Conservation (phyloP, 495 filamentous ascomycete genomes). For the Daldinia childiae region DNA sequence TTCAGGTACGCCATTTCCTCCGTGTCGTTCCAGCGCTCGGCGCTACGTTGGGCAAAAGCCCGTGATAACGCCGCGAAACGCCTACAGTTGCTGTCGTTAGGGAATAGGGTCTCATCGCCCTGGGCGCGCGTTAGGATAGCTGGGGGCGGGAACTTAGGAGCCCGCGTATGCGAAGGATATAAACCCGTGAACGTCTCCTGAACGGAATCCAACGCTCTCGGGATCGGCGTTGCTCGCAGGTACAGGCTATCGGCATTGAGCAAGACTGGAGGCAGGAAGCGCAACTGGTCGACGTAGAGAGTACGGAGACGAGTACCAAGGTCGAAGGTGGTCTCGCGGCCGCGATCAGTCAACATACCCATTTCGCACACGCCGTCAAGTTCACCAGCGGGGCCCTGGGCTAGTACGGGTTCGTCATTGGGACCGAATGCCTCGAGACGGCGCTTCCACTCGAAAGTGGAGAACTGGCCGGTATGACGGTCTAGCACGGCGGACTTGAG, state of each 20-base stretch:
- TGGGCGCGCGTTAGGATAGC: constrained; percentile 78
- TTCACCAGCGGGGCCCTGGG: constrained; percentile 70
- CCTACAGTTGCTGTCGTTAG: constrained; percentile 86
- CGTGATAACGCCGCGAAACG: constrained; percentile 81
- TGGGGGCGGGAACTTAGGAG: constrained; percentile 68
- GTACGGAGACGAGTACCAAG: constrained; percentile 80
- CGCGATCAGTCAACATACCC: constrained; percentile 88
- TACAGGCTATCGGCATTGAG: constrained; percentile 75
- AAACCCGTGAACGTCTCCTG: constrained; percentile 91
- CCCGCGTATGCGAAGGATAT: constrained; percentile 77
- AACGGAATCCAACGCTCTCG: constrained; percentile 84
- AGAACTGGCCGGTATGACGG: constrained; percentile 57
- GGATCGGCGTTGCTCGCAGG: constrained; percentile 84
- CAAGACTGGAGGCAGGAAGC: constrained; percentile 79
- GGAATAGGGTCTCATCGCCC: constrained; percentile 89
- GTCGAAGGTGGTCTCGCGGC: constrained; percentile 82
- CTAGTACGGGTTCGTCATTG: constrained; percentile 74
- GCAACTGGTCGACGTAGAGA: constrained; percentile 88
- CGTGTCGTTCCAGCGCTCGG: constrained; percentile 81
- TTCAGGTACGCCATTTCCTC: constrained; percentile 89
- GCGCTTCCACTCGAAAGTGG: constrained; percentile 77
- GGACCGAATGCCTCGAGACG: constrained; percentile 81
- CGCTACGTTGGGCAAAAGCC: constrained; percentile 83
- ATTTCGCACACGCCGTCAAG: constrained; percentile 83
- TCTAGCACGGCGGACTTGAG: constrained; percentile 76